Conservation (phyloP, 1,284 basidiomycete genomes). For the Microbotryomycetes sp. region DNA sequence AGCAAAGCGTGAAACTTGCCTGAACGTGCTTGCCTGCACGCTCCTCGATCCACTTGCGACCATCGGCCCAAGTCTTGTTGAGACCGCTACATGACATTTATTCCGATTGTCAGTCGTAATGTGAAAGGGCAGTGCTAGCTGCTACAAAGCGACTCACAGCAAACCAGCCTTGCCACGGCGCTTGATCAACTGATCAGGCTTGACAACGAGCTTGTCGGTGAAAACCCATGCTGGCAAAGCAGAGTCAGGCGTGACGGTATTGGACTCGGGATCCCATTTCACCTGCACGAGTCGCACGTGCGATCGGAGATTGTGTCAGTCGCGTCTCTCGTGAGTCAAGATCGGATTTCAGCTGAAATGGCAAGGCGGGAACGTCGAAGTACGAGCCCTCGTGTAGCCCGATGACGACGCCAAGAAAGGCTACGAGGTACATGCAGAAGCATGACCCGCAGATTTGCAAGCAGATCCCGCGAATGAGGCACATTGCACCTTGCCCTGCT, state of each 20-base stretch:
- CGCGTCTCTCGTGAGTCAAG: too few relatives aligned
- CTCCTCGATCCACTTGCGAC: constrained; percentile 67
- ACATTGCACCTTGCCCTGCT: too few relatives aligned
- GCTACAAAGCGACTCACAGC: constrained; percentile 50
- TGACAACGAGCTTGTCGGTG: constrained; percentile 46
- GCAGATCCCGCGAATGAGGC: too few relatives aligned
- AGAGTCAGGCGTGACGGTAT: constrained; percentile 69
- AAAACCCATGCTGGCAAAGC: constrained; percentile 79
- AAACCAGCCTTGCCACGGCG: constrained; percentile 97
- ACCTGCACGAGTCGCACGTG: too few relatives aligned
- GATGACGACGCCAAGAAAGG: too few relatives aligned
- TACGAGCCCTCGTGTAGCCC: too few relatives aligned
- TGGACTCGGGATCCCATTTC: constrained; percentile 76
- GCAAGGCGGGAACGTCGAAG: too few relatives aligned
- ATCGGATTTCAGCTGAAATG: too few relatives aligned
- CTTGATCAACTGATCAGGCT: constrained; percentile 92
- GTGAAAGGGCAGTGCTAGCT: too few relatives aligned
- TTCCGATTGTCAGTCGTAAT: background rate
- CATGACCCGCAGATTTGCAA: too few relatives aligned
- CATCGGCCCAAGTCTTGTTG: constrained; percentile 83
- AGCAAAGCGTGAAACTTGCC: constrained; percentile 47
- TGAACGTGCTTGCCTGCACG: constrained; percentile 90
- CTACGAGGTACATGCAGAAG: too few relatives aligned
- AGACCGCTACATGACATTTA: constrained; percentile 49
- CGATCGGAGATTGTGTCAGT: too few relatives aligned